Evolutionary conservation across 176 grass and related monocot genomes (phyloP).

Genomic region (Poa pratensis): DNA sequence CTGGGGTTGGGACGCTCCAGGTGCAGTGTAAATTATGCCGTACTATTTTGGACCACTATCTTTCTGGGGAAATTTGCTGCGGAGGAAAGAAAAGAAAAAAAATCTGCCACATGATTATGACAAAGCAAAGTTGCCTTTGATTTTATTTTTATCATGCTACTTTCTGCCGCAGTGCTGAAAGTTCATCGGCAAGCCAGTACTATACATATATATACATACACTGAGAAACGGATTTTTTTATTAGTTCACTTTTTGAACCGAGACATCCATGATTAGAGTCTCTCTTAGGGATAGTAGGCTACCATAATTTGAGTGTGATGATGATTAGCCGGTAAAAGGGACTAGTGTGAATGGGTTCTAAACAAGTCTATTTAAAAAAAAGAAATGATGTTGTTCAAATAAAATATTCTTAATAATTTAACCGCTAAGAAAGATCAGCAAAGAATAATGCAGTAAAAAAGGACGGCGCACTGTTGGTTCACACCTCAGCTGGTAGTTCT

Average conservation of each 20-base stretch:
- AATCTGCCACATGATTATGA: constrained; percentile 43
- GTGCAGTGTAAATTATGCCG: constrained; percentile 12
- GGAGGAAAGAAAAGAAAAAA: background rate
- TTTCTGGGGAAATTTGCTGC: background rate
- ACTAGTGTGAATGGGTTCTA: background rate
- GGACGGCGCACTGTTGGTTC: background rate
- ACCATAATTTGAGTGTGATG: background rate
- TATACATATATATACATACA: background rate
- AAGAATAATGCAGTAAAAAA: background rate
- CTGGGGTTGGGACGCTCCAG: no score
- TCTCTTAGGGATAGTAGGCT: background rate
- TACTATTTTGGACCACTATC: constrained; percentile 38
- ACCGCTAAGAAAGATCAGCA: background rate
- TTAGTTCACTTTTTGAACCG: background rate
- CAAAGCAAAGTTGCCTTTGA: constrained; percentile 27
- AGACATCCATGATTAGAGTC: constrained; percentile 29
- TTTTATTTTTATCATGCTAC: background rate
- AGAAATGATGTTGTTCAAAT: no score
- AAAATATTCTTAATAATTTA: no score
- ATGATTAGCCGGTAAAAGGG: constrained; percentile 31
- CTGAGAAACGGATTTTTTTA: no score
- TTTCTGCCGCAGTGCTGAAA: constrained; percentile 29
- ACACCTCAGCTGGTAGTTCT: constrained; percentile 78
- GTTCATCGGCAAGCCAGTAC: constrained; percentile 24
- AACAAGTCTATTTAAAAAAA: background rate